These are phyloP conservation scores for Emergomyces orientalis DNA, from an alignment of 2,329 filamentous ascomycete species.

Conservation along the genomic window DNA sequence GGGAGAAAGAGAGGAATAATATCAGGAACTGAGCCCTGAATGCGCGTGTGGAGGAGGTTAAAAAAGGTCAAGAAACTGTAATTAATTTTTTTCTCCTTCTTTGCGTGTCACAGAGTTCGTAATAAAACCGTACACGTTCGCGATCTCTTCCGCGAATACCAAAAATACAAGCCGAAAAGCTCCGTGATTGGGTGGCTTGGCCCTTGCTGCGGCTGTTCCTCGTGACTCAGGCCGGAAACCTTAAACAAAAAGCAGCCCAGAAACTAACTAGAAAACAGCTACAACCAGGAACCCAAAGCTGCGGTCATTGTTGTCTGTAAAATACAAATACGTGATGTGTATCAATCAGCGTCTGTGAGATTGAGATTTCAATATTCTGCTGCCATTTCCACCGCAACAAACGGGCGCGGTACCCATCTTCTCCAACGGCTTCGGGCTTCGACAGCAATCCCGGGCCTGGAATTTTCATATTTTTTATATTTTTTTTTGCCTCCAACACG, in stretches of 20 bases:
- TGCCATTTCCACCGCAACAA: no score
- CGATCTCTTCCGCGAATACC: neutral
- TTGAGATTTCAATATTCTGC: no score
- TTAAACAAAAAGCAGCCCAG: neutral
- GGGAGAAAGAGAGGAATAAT: neutral
- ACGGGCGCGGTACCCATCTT: no score
- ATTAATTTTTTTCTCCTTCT: neutral
- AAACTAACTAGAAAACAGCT: no score
- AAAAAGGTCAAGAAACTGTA: no score
- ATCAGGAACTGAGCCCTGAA: neutral
- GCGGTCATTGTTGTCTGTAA: no score
- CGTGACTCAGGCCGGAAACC: neutral
- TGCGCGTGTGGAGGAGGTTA: neutral
- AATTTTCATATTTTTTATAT: no score
- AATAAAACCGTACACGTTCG: no score
- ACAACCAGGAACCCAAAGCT: no score
- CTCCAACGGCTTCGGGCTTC: neutral
- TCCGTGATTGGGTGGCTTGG: neutral
- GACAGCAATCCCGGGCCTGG: neutral
- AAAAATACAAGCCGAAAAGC: constrained; percentile 7
- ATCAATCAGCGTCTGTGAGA: no score
- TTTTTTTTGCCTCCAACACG: neutral
- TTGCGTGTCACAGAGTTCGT: no score
- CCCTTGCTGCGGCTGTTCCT: neutral
- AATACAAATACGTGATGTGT: no score